A percentile compares a stretch with the other conserved stretches of the same genome.
Conservation (phyloP, 176 grass and related monocot species). For the Eleusine indica region DNA sequence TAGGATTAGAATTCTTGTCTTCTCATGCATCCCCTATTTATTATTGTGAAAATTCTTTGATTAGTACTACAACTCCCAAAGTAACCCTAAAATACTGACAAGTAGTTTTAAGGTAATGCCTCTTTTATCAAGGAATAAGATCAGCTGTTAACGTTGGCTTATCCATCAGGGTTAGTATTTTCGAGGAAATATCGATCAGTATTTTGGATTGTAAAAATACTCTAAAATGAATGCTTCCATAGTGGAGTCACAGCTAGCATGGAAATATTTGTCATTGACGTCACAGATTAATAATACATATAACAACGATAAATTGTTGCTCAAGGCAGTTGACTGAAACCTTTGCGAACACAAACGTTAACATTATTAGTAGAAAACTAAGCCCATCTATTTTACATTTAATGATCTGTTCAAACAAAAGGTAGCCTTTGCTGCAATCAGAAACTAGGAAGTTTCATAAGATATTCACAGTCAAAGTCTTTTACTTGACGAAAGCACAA, state of each 20-base stretch:
- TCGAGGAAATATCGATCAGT: too few relatives aligned
- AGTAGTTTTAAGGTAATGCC: too few relatives aligned
- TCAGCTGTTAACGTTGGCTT: too few relatives aligned
- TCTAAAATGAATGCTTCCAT: neutral
- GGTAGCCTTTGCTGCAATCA: conserved; percentile 3
- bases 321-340: conserved; percentile 28
- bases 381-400: neutral
- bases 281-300: neutral
- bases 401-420: conserved; percentile 27
- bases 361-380: conserved; percentile 18
- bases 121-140: too few relatives aligned
- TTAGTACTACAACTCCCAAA: too few relatives aligned
- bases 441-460: neutral
- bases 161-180: too few relatives aligned
- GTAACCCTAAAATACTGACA: too few relatives aligned
- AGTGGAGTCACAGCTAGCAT: neutral
- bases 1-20: too few relatives aligned
- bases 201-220: too few relatives aligned
- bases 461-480: neutral
- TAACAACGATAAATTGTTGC: neutral
- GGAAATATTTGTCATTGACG: neutral
- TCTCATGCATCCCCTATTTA: too few relatives aligned
- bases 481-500: neutral
- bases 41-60: too few relatives aligned
- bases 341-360: conserved; percentile 16